These are phyloP conservation scores for Aspergillus sp. DNA, from an alignment of 2,329 filamentous ascomycete genomes.

Conservation along the genomic window DNA sequence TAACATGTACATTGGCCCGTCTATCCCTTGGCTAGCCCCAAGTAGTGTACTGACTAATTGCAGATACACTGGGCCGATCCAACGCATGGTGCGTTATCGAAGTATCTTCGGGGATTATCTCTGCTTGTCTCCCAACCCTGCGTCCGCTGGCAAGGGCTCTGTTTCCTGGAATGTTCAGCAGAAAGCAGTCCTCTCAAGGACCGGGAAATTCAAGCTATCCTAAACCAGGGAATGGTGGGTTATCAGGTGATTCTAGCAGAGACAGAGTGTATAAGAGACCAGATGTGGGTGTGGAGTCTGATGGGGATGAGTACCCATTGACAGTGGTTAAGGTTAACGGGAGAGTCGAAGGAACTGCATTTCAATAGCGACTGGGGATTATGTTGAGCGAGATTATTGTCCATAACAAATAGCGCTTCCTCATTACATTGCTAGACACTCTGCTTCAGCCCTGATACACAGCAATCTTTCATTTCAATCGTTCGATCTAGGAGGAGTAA, in stretches of 20 bases:
- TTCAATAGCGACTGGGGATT: too few relatives aligned
- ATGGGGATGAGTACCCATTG: not conserved
- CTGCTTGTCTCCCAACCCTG: slow-evolving; percentile 26
- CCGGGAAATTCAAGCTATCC: too few relatives aligned
- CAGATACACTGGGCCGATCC: slow-evolving; percentile 45
- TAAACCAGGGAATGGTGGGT: not conserved
- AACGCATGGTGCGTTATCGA: slow-evolving; percentile 54
- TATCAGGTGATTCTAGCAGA: not conserved
- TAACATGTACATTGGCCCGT: slow-evolving; percentile 37
- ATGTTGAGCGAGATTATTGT: not conserved
- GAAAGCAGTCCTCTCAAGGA: not conserved
- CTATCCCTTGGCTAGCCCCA: too few relatives aligned
- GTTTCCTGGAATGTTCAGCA: not conserved
- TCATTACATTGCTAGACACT: too few relatives aligned
- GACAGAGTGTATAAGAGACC: not conserved
- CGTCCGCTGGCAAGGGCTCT: slow-evolving; percentile 12
- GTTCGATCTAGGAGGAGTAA: too few relatives aligned
- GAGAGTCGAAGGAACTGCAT: not conserved
- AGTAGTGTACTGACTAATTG: not conserved
- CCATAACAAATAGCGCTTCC: too few relatives aligned
- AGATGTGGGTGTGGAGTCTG: not conserved
- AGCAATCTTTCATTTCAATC: too few relatives aligned
- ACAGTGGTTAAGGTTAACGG: not conserved
- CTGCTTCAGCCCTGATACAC: too few relatives aligned
- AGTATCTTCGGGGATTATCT: slow-evolving; percentile 41